Evolutionary conservation across 2,329 filamentous ascomycete species (phyloP).

Genomic region (Ambrosiella beaveri): DNA sequence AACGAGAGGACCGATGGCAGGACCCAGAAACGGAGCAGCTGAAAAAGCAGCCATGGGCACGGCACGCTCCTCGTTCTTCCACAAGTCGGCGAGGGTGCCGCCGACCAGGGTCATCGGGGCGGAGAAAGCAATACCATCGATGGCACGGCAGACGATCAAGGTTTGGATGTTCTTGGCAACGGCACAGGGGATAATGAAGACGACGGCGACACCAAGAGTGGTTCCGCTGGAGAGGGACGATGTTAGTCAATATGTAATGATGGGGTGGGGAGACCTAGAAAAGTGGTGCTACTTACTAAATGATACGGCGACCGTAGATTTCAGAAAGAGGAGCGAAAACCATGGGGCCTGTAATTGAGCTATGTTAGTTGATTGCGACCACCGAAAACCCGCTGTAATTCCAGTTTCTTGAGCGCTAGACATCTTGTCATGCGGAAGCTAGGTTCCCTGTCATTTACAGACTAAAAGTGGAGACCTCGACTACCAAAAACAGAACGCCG

Average conservation of each 20-base stretch:
- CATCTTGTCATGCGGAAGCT: neutral
- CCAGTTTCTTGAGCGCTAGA: neutral
- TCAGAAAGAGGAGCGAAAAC: slow-evolving; percentile 64
- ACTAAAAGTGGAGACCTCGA: neutral
- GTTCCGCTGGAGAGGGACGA: slow-evolving; percentile 24
- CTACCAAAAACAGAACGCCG: neutral
- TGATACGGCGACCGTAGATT: slow-evolving; percentile 50
- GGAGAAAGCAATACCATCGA: slow-evolving; percentile 71
- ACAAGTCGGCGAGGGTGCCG: slow-evolving; percentile 69
- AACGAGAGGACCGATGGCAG: slow-evolving; percentile 57
- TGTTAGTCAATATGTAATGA: slow-evolving; percentile 9
- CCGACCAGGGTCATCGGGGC: slow-evolving; percentile 77
- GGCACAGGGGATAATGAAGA: slow-evolving; percentile 69
- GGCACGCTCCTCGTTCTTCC: slow-evolving; percentile 66
- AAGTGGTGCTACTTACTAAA: slow-evolving; percentile 36
- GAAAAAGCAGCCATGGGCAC: slow-evolving; percentile 78
- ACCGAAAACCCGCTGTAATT: neutral
- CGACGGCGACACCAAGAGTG: slow-evolving; percentile 50
- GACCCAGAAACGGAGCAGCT: slow-evolving; percentile 67
- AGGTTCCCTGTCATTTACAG: neutral
- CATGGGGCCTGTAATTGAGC: slow-evolving; percentile 43
- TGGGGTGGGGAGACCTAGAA: neutral
- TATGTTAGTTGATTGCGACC: neutral
- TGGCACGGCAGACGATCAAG: slow-evolving; percentile 55
- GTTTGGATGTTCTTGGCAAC: slow-evolving; percentile 60